These are phyloP conservation scores for Auricularia cornea DNA, from an alignment of 768 basidiomycete species.

Conservation along the genomic window DNA sequence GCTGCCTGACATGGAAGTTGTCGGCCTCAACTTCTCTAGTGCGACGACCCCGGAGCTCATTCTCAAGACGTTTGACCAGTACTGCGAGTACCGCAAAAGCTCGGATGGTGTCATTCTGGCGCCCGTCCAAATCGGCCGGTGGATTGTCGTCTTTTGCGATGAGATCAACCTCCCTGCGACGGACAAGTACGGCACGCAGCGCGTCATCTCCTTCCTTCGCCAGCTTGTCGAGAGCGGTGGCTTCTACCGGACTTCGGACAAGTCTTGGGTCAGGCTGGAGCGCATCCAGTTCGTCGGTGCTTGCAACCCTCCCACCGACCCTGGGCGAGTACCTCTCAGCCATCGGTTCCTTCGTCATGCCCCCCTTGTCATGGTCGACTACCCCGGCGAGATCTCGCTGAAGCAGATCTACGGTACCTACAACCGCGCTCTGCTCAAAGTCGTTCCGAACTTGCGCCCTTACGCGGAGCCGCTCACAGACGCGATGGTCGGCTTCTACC, in stretches of 20 bases:
- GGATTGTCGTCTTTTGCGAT: constrained; percentile 99
- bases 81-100: constrained; percentile 98
- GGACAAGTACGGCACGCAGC: constrained; percentile 97
- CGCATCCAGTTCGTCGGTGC: constrained; percentile 99
- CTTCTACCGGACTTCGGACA: constrained; percentile 89
- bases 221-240: constrained; percentile 93
- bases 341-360: constrained; percentile 97
- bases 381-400: constrained; percentile 92
- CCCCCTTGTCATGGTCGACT: constrained; percentile 97
- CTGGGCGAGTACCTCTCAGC: constrained; percentile 95
- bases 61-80: constrained; percentile 98
- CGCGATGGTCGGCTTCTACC: constrained; percentile 95
- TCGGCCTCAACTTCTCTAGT: constrained; percentile 98
- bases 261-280: constrained; percentile 95
- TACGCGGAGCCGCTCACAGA: constrained; percentile 93
- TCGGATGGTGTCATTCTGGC: constrained; percentile 96
- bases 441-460: constrained; percentile 84
- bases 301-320: constrained; percentile 98
- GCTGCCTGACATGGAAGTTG: constrained; percentile 97
- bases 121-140: constrained; percentile 89
- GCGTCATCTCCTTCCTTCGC: constrained; percentile 96
- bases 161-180: constrained; percentile 96
- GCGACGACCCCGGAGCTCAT: constrained; percentile 97
- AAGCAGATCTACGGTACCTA: constrained; percentile 99
- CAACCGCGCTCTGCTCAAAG: constrained; percentile 91